These are phyloP conservation scores for Salix caprea DNA, from an alignment of 345 rosid genomes.

Conservation along the genomic window DNA sequence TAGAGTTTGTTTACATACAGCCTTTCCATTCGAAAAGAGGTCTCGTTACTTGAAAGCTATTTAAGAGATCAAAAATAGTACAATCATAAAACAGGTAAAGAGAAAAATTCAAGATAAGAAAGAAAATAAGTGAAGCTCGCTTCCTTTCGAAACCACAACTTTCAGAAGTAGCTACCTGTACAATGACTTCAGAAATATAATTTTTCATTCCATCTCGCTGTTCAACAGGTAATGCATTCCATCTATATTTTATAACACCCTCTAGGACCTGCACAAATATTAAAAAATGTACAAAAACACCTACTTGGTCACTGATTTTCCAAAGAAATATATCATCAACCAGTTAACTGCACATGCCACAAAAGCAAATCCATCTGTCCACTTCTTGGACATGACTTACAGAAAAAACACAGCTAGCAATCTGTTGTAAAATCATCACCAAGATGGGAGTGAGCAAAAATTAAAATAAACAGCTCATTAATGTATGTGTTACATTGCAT, in stretches of 20 bases:
- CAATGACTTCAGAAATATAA: constrained; percentile 97
- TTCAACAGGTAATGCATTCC: constrained; percentile 95
- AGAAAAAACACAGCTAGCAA: neutral
- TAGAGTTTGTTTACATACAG: constrained; percentile 93
- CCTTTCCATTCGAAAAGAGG: constrained; percentile 79
- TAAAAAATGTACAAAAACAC: neutral
- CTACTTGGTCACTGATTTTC: neutral
- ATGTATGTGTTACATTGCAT: neutral
- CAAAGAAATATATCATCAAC: neutral
- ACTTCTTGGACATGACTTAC: neutral
- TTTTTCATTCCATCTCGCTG: constrained; percentile 99
- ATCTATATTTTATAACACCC: constrained; percentile 95
- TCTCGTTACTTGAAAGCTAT: constrained; percentile 87
- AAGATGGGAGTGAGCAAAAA: neutral
- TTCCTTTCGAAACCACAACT: neutral
- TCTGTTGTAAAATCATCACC: neutral
- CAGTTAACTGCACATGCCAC: neutral
- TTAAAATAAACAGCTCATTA: neutral
- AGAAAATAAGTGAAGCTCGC: neutral
- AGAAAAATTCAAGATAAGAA: neutral
- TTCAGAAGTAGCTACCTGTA: constrained; percentile 50
- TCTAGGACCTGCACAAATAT: constrained; percentile 68
- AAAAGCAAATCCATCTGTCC: neutral
- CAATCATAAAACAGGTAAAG: neutral
- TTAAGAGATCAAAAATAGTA: constrained; percentile 4